Evolutionary conservation across 495 filamentous ascomycete species (phyloP), one percentile per base, ranked within the genome.

Genomic region (Jackrogersella multiformis): DNA sequence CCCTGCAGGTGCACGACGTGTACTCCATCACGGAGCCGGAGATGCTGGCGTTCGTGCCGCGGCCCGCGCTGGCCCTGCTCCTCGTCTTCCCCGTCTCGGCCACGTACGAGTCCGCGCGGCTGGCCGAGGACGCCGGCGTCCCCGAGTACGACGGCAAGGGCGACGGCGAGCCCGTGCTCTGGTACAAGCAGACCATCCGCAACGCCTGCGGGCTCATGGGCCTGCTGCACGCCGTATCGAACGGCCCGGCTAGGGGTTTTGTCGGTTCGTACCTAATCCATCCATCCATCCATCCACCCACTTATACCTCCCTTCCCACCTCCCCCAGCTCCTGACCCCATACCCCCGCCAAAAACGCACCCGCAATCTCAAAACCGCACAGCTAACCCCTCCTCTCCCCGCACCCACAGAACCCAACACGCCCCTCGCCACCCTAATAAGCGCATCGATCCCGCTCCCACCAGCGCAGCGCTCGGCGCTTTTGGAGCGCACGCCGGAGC

Each of bases 111-210:
- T 77, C 81, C 45, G 82, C 83, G 66, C 87, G 90, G 23, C 75
- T 81, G 23, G 74, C 82, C 58, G 91, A 93, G 77, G 90, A 95
- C 76, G 76, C 81, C 32, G 77, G 85, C 28, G 67, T 77, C 12
- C 1, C 51, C 5, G 81, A 82, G 36, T 77, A 79, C 66, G 18
- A 35, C 24, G 73, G 71, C 28, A 53, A 48, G 34, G 84, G 80
- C 21, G 72, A 70, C 5, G 73, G 67, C 16, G 80, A 85, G 62
- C 81, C 81, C 39, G 76, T 85, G 12, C 83, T 93, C 51, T 97
- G 93, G 93, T 97, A 92, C 80, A 89, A 90, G 71, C 93, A 97
- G 69, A 97, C 92, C 0, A 97, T 97, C 74, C 83, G 87, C 48
- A 87, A 97, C 75, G 89, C 92, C 2, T 97, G 94, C 78, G 94